Conservation (phyloP, 768 basidiomycete species). For the Boletus subcaerulescens region DNA sequence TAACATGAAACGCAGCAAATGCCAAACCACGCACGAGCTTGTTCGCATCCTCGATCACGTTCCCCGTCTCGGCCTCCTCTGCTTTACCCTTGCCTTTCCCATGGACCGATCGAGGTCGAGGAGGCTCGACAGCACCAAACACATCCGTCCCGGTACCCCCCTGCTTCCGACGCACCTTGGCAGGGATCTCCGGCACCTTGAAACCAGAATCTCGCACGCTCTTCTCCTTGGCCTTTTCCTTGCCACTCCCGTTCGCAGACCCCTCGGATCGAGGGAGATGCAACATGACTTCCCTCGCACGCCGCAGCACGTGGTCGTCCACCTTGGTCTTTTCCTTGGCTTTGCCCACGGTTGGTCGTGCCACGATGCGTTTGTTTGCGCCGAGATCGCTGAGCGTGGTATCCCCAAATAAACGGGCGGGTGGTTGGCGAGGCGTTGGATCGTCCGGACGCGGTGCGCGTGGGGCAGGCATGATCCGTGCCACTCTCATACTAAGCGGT, state of each 20-base stretch:
- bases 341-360: slow-evolving; percentile 14
- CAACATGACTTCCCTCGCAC: slow-evolving; percentile 39
- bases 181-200: slow-evolving; percentile 51
- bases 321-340: slow-evolving; percentile 14
- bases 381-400: slow-evolving; percentile 15
- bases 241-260: slow-evolving; percentile 4
- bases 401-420: slow-evolving; percentile 29
- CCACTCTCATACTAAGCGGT: slow-evolving; percentile 45
- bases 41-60: slow-evolving; percentile 52
- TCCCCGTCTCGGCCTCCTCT: slow-evolving; percentile 16
- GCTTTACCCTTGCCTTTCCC: slow-evolving; percentile 40
- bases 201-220: slow-evolving; percentile 20
- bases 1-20: background rate
- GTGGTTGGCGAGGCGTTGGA: slow-evolving; percentile 71
- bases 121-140: slow-evolving; percentile 26
- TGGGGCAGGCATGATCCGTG: slow-evolving; percentile 49
- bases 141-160: slow-evolving; percentile 27
- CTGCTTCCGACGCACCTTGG: slow-evolving; percentile 20
- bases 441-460: slow-evolving; percentile 67
- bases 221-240: slow-evolving; percentile 2
- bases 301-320: slow-evolving; percentile 32
- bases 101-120: slow-evolving; percentile 13
- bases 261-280: slow-evolving; percentile 32
- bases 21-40: slow-evolving; percentile 48
- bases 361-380: slow-evolving; percentile 23